Percentiles rank a stretch among this genome's conserved stretches.
Conservation (phyloP, 2,329 filamentous ascomycete species). For the Ascochyta clinopodiicola region DNA sequence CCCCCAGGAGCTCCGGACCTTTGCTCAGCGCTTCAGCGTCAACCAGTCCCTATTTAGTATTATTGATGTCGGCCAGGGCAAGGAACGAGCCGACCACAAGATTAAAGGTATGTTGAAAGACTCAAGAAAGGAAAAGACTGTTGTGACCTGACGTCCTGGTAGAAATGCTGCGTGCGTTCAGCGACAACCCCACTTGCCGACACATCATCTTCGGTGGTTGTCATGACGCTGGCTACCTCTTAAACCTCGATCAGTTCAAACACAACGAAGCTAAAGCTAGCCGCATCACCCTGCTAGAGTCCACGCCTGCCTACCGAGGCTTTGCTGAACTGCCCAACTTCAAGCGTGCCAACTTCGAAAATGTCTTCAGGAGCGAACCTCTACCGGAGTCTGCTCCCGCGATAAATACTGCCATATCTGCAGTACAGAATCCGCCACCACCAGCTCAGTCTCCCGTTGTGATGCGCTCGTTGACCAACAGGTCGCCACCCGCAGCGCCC, state of each 20-base stretch:
- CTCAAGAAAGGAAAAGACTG: too few relatives aligned
- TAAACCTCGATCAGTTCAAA: constrained; percentile 55
- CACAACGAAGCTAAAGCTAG: constrained; percentile 47
- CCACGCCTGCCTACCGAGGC: constrained; percentile 50
- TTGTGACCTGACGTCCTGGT: constrained; percentile 15
- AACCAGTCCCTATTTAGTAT: constrained; percentile 56
- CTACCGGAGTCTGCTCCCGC: constrained; percentile 43
- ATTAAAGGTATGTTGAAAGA: constrained; percentile 46
- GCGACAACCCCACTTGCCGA: constrained; percentile 55
- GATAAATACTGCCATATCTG: constrained; percentile 15
- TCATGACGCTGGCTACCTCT: constrained; percentile 56
- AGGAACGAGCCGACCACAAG: constrained; percentile 57
- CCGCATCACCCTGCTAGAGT: constrained; percentile 55
- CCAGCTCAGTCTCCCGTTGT: constrained; percentile 17
- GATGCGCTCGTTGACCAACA: constrained; percentile 23
- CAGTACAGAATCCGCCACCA: constrained; percentile 6
- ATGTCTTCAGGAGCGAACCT: constrained; percentile 51
- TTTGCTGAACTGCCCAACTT: constrained; percentile 52
- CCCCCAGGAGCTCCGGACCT: constrained; percentile 50
- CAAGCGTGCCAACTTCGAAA: constrained; percentile 47
- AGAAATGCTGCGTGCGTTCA: constrained; percentile 56
- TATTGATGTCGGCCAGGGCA: constrained; percentile 56
- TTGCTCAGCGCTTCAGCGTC: constrained; percentile 53
- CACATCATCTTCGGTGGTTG: constrained; percentile 58
- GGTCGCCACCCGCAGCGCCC: constrained; percentile 19